These are phyloP conservation scores for Thelephora ganbajun DNA, from an alignment of 768 basidiomycete genomes.

Conservation along the genomic window DNA sequence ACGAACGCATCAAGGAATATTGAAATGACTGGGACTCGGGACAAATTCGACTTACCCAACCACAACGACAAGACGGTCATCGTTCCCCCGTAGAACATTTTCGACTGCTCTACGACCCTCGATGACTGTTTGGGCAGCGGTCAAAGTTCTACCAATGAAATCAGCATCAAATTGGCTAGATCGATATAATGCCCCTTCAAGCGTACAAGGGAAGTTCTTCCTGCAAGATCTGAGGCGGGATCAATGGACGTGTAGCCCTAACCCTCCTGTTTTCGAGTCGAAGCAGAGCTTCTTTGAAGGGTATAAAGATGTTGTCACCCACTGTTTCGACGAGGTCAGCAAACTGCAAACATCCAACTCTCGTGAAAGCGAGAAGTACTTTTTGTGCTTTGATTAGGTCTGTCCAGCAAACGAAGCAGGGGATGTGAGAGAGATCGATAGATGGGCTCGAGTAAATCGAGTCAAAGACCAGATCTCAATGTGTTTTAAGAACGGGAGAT, in stretches of 20 bases:
- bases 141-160: constrained; percentile 39
- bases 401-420: no score
- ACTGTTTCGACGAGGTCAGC: no score
- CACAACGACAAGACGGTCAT: constrained; percentile 87
- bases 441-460: no score
- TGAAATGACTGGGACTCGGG: neutral
- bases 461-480: no score
- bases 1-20: neutral
- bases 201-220: constrained; percentile 84
- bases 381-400: no score
- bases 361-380: no score
- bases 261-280: constrained; percentile 83
- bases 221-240: constrained; percentile 88
- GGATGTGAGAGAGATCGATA: no score
- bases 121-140: constrained; percentile 78
- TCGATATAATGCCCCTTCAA: constrained; percentile 8
- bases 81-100: constrained; percentile 67
- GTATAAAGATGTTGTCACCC: constrained; percentile 39
- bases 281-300: constrained; percentile 66
- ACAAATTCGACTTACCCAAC: constrained; percentile 47
- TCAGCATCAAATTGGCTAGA: neutral
- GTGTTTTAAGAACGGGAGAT: neutral
- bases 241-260: constrained; percentile 74
- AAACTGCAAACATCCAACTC: no score
- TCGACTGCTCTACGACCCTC: constrained; percentile 73